Percentiles rank a stretch among this genome's conserved stretches.
Conservation (phyloP, 1,139 yeast genomes). For the Magnusiomyces tetraspermus region DNA sequence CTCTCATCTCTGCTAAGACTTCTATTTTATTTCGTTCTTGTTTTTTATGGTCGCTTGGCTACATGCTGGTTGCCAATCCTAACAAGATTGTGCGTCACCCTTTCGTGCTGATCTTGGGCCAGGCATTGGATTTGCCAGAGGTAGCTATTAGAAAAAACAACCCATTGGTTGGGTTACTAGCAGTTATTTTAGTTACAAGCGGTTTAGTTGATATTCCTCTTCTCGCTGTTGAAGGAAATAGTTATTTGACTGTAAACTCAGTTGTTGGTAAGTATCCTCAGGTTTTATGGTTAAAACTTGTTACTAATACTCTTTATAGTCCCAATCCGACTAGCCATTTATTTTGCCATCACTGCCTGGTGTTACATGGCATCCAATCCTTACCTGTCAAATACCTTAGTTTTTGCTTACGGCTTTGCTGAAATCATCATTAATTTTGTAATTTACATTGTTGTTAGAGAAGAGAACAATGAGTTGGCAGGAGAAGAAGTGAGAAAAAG, state of each 20-base stretch:
- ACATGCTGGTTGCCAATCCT: conserved; percentile 35
- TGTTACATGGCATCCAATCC: conserved; percentile 31
- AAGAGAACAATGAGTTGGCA: conserved; percentile 31
- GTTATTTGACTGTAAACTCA: conserved; percentile 12
- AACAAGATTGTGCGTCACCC: conserved; percentile 33
- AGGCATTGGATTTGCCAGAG: conserved; percentile 38
- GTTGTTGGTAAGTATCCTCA: conserved; percentile 12
- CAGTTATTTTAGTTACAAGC: conserved; percentile 33
- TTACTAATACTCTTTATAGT: too few species aligned
- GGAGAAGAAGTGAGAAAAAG: conserved; percentile 6
- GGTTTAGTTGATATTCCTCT: conserved; percentile 28
- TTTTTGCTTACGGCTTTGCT: conserved; percentile 43
- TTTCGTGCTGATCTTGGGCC: conserved; percentile 44
- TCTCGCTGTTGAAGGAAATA: conserved; percentile 12
- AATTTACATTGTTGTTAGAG: conserved; percentile 27
- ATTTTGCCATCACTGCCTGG: conserved; percentile 43
- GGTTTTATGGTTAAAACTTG: too few species aligned
- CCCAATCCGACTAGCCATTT: conserved; percentile 53
- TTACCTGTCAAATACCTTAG: conserved; percentile 40
- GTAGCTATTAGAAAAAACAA: conserved; percentile 30
- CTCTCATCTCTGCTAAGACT: conserved; percentile 23
- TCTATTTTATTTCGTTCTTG: conserved; percentile 33
- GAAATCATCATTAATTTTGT: conserved; percentile 34
- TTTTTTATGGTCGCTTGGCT: conserved; percentile 38
- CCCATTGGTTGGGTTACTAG: conserved; percentile 40